A percentile compares a stretch with the other conserved stretches of the same genome.
These are phyloP conservation scores for Eudorina sp. DNA, from an alignment of 139 green algal species.

Conservation along the genomic window DNA sequence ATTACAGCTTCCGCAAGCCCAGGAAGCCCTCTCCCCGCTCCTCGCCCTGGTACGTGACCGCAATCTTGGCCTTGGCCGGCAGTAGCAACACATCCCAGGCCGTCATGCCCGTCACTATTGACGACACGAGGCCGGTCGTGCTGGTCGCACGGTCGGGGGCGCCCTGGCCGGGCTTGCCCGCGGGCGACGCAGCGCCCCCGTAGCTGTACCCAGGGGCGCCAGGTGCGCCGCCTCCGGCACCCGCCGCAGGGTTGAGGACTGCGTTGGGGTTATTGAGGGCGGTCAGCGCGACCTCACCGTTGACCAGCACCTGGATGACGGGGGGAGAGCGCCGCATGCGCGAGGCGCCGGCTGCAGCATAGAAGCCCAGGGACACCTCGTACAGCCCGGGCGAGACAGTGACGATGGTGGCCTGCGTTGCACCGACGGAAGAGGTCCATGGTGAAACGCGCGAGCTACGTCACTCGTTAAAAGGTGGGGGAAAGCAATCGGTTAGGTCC, in stretches of 20 bases:
- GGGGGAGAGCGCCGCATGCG: constrained; percentile 48
- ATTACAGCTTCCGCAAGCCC: constrained; percentile 35
- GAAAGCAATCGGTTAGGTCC: too few species aligned
- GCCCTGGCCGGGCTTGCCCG: neutral
- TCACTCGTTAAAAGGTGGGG: too few species aligned
- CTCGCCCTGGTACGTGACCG: constrained; percentile 45
- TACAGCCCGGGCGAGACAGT: constrained; percentile 59
- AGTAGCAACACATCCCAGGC: constrained; percentile 35
- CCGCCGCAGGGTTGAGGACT: neutral
- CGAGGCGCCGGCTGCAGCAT: constrained; percentile 23
- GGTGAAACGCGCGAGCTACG: too few species aligned
- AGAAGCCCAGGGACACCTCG: constrained; percentile 71
- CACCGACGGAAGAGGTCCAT: too few species aligned
- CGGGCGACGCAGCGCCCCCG: neutral
- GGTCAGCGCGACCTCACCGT: constrained; percentile 46
- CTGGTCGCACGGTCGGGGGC: constrained; percentile 28
- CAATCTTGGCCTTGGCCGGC: constrained; percentile 41
- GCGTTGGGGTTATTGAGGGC: neutral
- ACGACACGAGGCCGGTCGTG: constrained; percentile 26
- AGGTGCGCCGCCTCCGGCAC: too few species aligned
- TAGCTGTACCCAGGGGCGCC: neutral
- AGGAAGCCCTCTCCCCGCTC: constrained; percentile 49
- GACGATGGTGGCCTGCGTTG: constrained; percentile 53
- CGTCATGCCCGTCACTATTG: constrained; percentile 8
- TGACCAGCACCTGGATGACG: constrained; percentile 65